Evolutionary conservation across 75 land plant species (phyloP), one percentile per base, ranked within the genome.

Genomic region (Pseudotsuga menziesii): DNA sequence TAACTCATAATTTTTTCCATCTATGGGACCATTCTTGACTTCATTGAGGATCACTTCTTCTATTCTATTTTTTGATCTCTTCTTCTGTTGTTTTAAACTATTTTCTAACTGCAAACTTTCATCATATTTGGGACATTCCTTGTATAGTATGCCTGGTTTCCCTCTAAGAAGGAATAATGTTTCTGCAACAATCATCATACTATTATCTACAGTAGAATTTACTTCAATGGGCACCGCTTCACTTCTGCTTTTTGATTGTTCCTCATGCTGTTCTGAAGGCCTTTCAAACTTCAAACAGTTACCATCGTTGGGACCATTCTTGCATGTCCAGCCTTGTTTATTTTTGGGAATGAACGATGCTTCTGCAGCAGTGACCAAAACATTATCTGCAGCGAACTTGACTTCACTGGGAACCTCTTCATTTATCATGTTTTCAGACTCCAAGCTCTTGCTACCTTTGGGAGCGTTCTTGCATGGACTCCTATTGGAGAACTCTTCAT

Each of bases 351-450:
- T 14, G 0, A 25, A 12, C 26, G 32, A 61, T 8, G 26, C 64
- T 26, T 61, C 64, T 61, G 13, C 64, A 61, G 26, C 64, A 61
- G 29, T 25, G 29, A 61, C 26, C 32, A 26, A 0, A 13, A 26
- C 64, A 61, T 61, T 61, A 61, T 61, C 64, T 23, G 22, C 25
- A 61, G 64, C 64, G 23, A 15, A 61, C 26, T 26, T 61, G 64
- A 61, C 0, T 12, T 61, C 29, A 61, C 29, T 26, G 63, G 29
- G 12, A 23, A 61, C 63, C 63, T 9, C 26, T 61, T 61, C 29
- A 9, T 23, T 25, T 61, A 25, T 61, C 11, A 9, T 61, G 12
- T 61, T 19, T 25, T 25, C 26, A 61, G 63, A 61, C 26, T 61
- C 27, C 12, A 11, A 25, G 3, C 27, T 61, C 27, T 61, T 61